Base-by-base conservation (phyloP, 2,329 filamentous ascomycete species). In the Pezicula carpinea region DNA sequence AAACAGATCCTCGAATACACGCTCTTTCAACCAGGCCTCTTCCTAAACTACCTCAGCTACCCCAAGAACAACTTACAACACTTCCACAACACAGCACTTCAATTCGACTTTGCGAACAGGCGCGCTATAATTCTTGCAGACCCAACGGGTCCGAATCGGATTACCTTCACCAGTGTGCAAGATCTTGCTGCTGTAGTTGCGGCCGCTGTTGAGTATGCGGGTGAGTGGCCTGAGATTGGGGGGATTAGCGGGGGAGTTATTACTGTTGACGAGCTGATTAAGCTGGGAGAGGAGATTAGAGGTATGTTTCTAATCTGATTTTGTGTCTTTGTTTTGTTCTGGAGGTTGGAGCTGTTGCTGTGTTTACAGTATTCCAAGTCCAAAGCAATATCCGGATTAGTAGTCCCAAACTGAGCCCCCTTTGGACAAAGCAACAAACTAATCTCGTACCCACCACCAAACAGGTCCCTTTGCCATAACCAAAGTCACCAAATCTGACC, bases 11-110 rank as follows among this genome's bases (percentile, higher is more conserved):
- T 73, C 3, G 69, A 76, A 44, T 76, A 75, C 57, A 67, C 59
- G 19, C 62, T 73, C 2, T 76, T 77, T 59, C 71, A 75, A 44
- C 68, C 70, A 1, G 70, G 70, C 4, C 48, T 68, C 31, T 71
- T 74, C 52, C 52, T 70, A 35, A 66, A 76, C 54, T 76, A 75
- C 62, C 63, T 76, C 17, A 67, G 67, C 11, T 61, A 65, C 40
- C 71, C 74, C 0, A 51, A 68, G 46, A 55, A 66, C 14, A 64
- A 67, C 0, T 49, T 65, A 11, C 66, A 65, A 10, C 58, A 66
- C 13, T 55, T 74, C 15, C 43, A 45, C 3, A 57, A 59, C 4
- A 44, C 68, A 13, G 53, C 65, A 8, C 62, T 60, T 1, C 52
- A 51, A 2, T 56, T 68, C 43, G 64, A 72, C 51, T 66, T 70